These are phyloP conservation scores for Colletotrichum camelliae DNA, from an alignment of 2,329 filamentous ascomycete genomes.

Conservation along the genomic window DNA sequence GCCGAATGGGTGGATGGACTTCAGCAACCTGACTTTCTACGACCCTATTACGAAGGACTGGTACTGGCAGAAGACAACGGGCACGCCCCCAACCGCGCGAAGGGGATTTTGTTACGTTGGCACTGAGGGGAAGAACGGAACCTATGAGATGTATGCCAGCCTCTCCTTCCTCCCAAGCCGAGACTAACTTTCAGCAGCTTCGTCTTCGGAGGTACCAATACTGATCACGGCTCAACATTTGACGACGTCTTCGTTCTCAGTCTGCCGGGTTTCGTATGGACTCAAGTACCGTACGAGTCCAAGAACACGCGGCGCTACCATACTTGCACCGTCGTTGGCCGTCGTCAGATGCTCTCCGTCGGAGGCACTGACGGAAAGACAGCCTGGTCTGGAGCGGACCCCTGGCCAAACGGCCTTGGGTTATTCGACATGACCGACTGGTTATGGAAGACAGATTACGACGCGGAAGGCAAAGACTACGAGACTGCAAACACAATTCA, in stretches of 20 bases:
- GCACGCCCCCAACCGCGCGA: background rate
- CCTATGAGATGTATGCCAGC: conserved; percentile 17
- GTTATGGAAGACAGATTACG: conserved; percentile 13
- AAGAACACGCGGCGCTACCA: background rate
- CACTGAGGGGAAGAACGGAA: conserved; percentile 4
- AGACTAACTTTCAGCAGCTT: background rate
- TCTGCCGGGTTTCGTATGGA: conserved; percentile 21
- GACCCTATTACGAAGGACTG: conserved; percentile 12
- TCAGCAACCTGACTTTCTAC: conserved; percentile 20
- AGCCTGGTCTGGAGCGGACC: background rate
- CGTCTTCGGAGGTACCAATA: conserved; percentile 18
- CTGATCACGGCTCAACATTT: background rate
- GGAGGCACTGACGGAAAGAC: background rate
- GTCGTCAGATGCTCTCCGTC: conserved; percentile 16
- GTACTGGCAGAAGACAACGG: conserved; percentile 19
- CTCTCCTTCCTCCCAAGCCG: background rate
- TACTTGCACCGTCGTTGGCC: conserved; percentile 9
- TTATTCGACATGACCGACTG: conserved; percentile 16
- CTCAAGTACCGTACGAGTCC: conserved; percentile 5
- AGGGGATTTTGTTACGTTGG: conserved; percentile 7
- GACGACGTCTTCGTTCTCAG: conserved; percentile 19
- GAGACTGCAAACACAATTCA: background rate
- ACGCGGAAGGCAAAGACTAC: conserved; percentile 8
- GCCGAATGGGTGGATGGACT: background rate
- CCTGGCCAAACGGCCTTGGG: conserved; percentile 11